Evolutionary conservation across 164 flowering plant genomes (phyloP).

Genomic region (Cinnamomum micranthum): DNA sequence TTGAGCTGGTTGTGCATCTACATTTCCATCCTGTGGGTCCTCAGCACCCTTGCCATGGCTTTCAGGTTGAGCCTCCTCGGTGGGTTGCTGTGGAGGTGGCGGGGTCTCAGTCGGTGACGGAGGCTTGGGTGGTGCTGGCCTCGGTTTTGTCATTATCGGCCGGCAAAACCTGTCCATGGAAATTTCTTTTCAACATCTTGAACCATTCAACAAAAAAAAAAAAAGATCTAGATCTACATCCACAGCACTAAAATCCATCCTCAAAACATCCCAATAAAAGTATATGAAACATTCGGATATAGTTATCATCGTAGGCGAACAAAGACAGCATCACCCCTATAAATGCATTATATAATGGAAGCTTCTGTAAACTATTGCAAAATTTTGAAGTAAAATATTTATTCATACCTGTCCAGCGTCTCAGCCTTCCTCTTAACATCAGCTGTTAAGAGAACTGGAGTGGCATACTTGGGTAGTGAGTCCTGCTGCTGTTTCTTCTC

Average conservation of each 20-base stretch:
- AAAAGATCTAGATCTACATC: neutral
- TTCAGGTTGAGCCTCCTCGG: constrained; percentile 33
- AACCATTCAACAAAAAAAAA: neutral
- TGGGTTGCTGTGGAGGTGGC: constrained; percentile 43
- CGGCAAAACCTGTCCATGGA: constrained; percentile 57
- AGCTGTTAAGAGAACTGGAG: constrained; percentile 63
- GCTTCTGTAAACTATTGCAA: too few species aligned
- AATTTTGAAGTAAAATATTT: neutral
- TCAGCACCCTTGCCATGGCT: constrained; percentile 35
- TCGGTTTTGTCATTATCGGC: constrained; percentile 82
- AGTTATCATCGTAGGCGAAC: too few species aligned
- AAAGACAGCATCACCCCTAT: too few species aligned
- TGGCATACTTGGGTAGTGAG: constrained; percentile 65
- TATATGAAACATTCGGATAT: too few species aligned
- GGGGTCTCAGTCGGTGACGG: constrained; percentile 42
- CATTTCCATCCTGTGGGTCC: constrained; percentile 27
- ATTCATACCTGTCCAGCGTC: constrained; percentile 72
- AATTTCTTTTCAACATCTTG: neutral
- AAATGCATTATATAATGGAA: too few species aligned
- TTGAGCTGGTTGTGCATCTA: constrained; percentile 48
- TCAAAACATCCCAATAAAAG: too few species aligned
- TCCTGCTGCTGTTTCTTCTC: constrained; percentile 91
- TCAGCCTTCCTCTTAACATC: constrained; percentile 86
- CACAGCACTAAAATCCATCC: neutral
- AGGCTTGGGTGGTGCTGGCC: constrained; percentile 56